Evolutionary conservation across 2,329 filamentous ascomycete species (phyloP), one percentile per base, ranked within the genome.

Genomic region (Elsinoe arachidis): DNA sequence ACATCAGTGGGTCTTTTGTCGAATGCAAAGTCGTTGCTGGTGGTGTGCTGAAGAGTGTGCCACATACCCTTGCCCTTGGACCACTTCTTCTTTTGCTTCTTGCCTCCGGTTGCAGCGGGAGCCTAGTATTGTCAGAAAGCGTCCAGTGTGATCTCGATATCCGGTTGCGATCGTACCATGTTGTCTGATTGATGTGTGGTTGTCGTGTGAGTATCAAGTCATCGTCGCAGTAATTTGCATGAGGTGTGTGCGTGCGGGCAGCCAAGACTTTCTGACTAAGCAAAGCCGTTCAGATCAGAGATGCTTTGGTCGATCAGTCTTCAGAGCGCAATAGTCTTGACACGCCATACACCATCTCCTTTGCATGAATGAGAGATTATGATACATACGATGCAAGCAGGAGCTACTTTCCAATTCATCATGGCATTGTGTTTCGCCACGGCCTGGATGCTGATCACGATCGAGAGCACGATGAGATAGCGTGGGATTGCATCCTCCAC

Each of bases 61-160:
- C 58, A 59, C 67, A 60, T 68, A 69, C 69, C 70, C 70, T 72
- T 73, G 62, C 70, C 69, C 79, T 83, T 83, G 61, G 79, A 82
- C 85, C 84, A 87, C 83, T 87, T 88, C 84, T 88, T 87, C 84
- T 87, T 88, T 76, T 86, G 83, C 80, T 87, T 87, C 82, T 87
- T 87, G 71, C 81, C 84, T 73, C 84, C 84, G 71, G 83, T 78
- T 72, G 77, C 76, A 76, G 77, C 76, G 69, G 77, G 76, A 70
- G 78, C 76, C 74, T 74, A 43, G 9, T 39, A 9, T 47, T 39
- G 52, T 26, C 30, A 43, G 12, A 56, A 17, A 58, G 7, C 26
- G 10, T 57, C 60, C 37, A 43, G 15, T 44, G 51, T 53, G 43
- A 47, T 26, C 43, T 15, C 2, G 15, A 12, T 21, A 12, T 6